Evolutionary conservation across 192 early-diverging fungal genomes (phyloP).

Genomic region (Chytriomyces hyalinus): DNA sequence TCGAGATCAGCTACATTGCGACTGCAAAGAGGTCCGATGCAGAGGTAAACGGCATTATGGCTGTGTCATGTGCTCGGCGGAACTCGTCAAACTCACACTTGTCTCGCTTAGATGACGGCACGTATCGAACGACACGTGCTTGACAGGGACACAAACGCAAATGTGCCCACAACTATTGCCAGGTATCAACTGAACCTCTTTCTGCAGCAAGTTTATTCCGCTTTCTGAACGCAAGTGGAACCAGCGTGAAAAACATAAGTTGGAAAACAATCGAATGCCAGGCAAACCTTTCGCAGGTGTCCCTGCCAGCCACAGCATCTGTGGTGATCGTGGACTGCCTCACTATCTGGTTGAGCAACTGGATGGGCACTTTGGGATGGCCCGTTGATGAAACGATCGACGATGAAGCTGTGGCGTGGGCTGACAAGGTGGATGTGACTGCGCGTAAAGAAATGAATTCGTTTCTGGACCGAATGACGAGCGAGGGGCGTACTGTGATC

Average conservation of each 20-base stretch:
- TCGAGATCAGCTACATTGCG: constrained; percentile 24
- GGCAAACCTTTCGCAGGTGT: constrained; percentile 4
- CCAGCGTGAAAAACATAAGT: not conserved
- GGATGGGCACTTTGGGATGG: constrained; percentile 25
- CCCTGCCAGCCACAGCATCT: not conserved
- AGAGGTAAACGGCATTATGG: constrained; percentile 13
- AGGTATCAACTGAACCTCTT: too few relatives aligned
- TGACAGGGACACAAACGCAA: constrained; percentile 14
- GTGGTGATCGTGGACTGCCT: constrained; percentile 39
- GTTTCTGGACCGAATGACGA: constrained; percentile 16
- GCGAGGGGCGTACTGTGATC: constrained; percentile 25
- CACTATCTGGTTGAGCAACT: constrained; percentile 38
- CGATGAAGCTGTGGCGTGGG: constrained; percentile 34
- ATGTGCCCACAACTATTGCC: not conserved
- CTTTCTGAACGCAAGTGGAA: too few relatives aligned
- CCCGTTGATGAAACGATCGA: constrained; percentile 17
- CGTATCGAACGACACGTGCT: constrained; percentile 33
- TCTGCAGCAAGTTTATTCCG: too few relatives aligned
- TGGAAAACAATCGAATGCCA: constrained; percentile 22
- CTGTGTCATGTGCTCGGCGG: not conserved
- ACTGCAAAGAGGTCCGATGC: constrained; percentile 36
- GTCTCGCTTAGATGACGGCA: not conserved
- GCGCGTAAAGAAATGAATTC: constrained; percentile 30
- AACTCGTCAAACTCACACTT: not conserved
- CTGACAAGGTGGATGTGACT: constrained; percentile 25